Evolutionary conservation across 768 basidiomycete species (phyloP), one percentile per base, ranked within the genome.

Genomic region (Naganishia onofrii): DNA sequence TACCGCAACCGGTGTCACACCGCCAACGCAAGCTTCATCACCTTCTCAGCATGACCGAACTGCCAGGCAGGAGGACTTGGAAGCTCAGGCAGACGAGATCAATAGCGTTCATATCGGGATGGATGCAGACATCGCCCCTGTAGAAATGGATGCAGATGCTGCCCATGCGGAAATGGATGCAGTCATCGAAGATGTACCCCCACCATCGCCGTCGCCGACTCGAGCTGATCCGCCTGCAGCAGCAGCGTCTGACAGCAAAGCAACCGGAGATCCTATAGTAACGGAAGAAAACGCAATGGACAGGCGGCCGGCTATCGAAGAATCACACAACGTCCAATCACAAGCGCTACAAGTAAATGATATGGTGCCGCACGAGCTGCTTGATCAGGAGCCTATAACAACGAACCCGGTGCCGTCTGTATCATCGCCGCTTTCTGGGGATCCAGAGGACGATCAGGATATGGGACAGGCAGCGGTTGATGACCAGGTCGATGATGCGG

Each of bases 21-120:
- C 64, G 64, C 48, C 65, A 28, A 66, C 65, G 7, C 65, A 66
- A 26, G 32, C 52, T 36, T 44, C 44, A 29, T 32, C 56, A 60
- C 66, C 67, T 46, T 63, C 60, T 10, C 48, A 67, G 31, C 36
- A 28, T 23, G 38, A 66, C 51, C 64, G 44, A 23, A 63, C 68
- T 26, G 38, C 46, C 10, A 63, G 38, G 21, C 36, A 69, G 52
- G 68, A 51, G 32, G 66, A 32, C 4, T 2, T 32, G 23, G 58
- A 38, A 53, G 71, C 34, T 7, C 51, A 32, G 3, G 10, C 32
- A 32, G 58, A 38, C 9, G 42, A 48, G 23, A 46, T 56, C 28
- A 32, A 44, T 42, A 65, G 31, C 48, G 48, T 1, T n/a, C 48
- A 51, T 23, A n/a, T 51, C 51, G 66, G 54, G 31, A 53, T 34